Evolutionary conservation across 148 eudicot genomes (phyloP).

Genomic region (Heliosperma pusillum): DNA sequence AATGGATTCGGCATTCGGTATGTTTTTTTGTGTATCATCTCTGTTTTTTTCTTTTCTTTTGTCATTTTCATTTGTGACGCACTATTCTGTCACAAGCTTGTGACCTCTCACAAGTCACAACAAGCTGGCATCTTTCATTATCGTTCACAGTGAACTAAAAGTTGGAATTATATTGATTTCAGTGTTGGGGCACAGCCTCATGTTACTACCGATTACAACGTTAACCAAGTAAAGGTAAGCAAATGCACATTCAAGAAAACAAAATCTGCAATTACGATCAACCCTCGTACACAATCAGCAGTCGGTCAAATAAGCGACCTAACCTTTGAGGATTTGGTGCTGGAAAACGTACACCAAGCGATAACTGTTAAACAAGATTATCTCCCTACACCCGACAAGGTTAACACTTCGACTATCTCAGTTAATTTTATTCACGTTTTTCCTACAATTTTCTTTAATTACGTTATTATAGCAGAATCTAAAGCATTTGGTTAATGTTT

Average conservation of each 20-base stretch:
- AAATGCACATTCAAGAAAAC: constrained; percentile 48
- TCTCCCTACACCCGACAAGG: constrained; percentile 23
- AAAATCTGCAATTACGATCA: constrained; percentile 64
- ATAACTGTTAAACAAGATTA: constrained; percentile 54
- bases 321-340: constrained; percentile 34
- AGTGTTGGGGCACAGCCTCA: constrained; percentile 43
- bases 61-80: too few species aligned
- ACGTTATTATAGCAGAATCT: too few species aligned
- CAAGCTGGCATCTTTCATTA: too few species aligned
- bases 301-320: constrained; percentile 26
- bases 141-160: too few species aligned
- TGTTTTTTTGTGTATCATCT: neutral
- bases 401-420: neutral
- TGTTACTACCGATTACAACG: constrained; percentile 25
- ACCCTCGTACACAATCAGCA: constrained; percentile 34
- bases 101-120: too few species aligned
- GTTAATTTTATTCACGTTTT: too few species aligned
- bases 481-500: neutral
- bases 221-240: constrained; percentile 31
- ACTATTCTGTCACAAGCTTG: too few species aligned
- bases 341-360: constrained; percentile 44
- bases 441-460: too few species aligned
- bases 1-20: constrained; percentile 72
- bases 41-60: too few species aligned
- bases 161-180: too few species aligned